Percentiles rank a stretch among this genome's conserved stretches.
Evolutionary conservation across 352 stramenopile genomes (phyloP).

Genomic region (Phytophthora brassicae): DNA sequence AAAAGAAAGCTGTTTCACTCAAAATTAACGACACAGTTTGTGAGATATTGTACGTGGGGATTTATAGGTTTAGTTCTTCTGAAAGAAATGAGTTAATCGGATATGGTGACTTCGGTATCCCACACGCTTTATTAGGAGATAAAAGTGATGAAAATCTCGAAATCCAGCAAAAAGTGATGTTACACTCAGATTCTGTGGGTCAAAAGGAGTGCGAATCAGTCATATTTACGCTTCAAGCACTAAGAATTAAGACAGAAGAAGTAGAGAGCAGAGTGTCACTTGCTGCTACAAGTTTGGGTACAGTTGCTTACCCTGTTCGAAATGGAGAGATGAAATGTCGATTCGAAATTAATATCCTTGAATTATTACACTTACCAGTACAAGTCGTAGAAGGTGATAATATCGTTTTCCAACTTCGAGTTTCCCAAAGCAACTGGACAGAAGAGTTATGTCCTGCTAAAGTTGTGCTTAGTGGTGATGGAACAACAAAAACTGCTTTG

Average conservation of each 20-base stretch:
- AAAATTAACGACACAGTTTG: conserved; percentile 14
- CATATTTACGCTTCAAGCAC: conserved; percentile 11
- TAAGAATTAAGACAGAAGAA: background rate
- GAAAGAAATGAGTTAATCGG: conserved; percentile 31
- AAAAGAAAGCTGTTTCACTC: conserved; percentile 10
- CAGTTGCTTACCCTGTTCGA: conserved; percentile 17
- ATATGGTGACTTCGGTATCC: conserved; percentile 19
- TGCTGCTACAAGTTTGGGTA: conserved; percentile 15
- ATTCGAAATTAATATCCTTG: conserved; percentile 21
- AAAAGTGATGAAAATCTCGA: background rate
- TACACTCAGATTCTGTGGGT: conserved; percentile 3
- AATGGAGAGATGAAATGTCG: conserved; percentile 22
- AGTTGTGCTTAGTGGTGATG: background rate
- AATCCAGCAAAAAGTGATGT: conserved; percentile 7
- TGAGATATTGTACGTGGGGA: conserved; percentile 22
- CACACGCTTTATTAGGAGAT: background rate
- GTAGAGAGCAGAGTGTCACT: background rate
- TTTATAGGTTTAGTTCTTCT: conserved; percentile 24
- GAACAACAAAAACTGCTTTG: background rate
- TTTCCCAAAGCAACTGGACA: conserved; percentile 29
- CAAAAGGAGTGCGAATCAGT: conserved; percentile 15
- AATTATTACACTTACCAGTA: conserved; percentile 9
- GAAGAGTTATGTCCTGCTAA: conserved; percentile 8
- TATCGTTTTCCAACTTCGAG: conserved; percentile 13
- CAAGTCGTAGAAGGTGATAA: conserved; percentile 11